Percentiles rank a stretch among this genome's conserved stretches.
Evolutionary conservation across 768 basidiomycete genomes (phyloP).

Genomic region (Lactarius indigo): DNA sequence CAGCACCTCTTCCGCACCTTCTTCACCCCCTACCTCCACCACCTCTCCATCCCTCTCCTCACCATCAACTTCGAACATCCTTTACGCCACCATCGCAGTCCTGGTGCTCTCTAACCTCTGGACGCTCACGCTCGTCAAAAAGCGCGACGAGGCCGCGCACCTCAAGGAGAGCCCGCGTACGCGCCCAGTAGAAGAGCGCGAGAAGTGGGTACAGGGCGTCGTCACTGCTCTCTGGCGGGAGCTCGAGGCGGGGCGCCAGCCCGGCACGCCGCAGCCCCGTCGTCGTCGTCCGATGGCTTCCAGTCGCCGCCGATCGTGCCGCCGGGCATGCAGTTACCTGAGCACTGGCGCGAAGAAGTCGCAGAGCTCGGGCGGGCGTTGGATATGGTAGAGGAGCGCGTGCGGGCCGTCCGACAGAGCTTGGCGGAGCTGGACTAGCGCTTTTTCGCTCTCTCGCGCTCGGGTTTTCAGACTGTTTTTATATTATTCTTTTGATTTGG

Average conservation of each 20-base stretch:
- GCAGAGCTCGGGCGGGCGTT: slow-evolving; percentile 14
- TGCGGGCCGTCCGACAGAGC: slow-evolving; percentile 14
- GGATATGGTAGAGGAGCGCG: slow-evolving; percentile 19
- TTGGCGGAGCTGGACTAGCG: slow-evolving; percentile 18
- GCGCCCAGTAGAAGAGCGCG: slow-evolving; percentile 60
- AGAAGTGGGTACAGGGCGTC: slow-evolving; percentile 71
- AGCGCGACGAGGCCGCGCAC: slow-evolving; percentile 44
- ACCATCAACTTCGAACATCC: slow-evolving; percentile 59
- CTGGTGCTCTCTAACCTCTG: slow-evolving; percentile 77
- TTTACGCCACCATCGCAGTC: slow-evolving; percentile 68
- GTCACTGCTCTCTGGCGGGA: slow-evolving; percentile 73
- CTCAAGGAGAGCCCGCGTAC: slow-evolving; percentile 45
- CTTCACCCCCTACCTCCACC: neutral
- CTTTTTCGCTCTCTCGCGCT: neutral
- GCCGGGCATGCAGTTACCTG: slow-evolving; percentile 19
- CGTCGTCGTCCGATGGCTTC: neutral
- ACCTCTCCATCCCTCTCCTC: neutral
- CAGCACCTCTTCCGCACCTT: too few relatives aligned
- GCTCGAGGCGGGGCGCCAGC: slow-evolving; percentile 46
- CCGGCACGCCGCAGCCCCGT: slow-evolving; percentile 5
- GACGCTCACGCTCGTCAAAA: slow-evolving; percentile 52
- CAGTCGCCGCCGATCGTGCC: neutral
- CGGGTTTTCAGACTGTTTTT: neutral
- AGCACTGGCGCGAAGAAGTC: slow-evolving; percentile 20
- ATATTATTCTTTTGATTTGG: neutral